These are phyloP conservation scores for Zasmidium citrigriseum DNA, from an alignment of 2,329 filamentous ascomycete species.

Conservation along the genomic window DNA sequence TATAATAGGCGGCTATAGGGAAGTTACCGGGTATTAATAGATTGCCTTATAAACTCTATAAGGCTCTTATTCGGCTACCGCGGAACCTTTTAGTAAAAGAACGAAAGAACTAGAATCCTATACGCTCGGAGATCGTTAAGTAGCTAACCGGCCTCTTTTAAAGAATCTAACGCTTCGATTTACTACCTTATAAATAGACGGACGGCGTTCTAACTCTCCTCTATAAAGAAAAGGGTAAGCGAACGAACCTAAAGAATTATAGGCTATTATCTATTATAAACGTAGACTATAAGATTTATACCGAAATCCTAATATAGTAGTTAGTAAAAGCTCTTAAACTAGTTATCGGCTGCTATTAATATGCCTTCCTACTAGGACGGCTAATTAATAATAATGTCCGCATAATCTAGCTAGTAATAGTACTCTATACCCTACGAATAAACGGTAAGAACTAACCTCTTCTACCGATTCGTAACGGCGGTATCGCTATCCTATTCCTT, in stretches of 20 bases:
- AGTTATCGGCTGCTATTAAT: background rate
- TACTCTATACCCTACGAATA: background rate
- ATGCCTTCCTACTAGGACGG: background rate
- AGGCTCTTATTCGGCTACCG: background rate
- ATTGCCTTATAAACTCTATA: constrained; percentile 4
- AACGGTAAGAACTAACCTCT: background rate
- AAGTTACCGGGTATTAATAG: constrained; percentile 5
- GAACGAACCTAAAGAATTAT: constrained; percentile 4
- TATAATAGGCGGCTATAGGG: background rate
- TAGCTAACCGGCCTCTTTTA: background rate
- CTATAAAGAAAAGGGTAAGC: background rate
- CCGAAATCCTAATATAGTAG: background rate
- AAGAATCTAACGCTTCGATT: background rate
- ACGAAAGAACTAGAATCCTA: background rate
- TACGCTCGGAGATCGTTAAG: background rate
- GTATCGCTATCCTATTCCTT: background rate
- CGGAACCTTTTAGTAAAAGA: background rate
- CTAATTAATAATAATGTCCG: background rate
- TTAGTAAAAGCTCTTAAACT: background rate
- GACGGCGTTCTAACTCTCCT: background rate
- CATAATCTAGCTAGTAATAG: background rate
- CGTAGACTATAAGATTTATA: constrained; percentile 5
- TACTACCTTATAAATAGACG: background rate
- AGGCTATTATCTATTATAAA: background rate
- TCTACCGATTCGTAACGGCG: background rate